A percentile compares a stretch with the other conserved stretches of the same genome.
phyloP scores from a whole-genome alignment of 2,329 filamentous ascomycete genomes.

The Aspergillus sp. region DNA sequence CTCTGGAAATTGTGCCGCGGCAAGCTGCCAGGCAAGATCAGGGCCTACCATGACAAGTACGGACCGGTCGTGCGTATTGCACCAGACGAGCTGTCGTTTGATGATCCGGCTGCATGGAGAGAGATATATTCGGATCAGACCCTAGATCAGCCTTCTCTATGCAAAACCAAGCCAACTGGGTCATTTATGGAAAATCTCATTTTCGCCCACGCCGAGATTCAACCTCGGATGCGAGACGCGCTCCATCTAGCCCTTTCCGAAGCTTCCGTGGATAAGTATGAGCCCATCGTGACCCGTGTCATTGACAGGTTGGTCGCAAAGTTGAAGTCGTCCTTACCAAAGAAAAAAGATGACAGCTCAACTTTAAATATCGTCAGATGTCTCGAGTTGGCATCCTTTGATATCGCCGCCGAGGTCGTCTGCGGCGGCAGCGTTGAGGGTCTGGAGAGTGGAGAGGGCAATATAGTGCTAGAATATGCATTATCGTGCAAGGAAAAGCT shows the following conservation, averaged over 20 bases:
- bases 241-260: conserved; percentile 23
- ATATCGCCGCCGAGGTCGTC: conserved; percentile 12
- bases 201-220: conserved; percentile 11
- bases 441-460: conserved; percentile 3
- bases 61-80: conserved; percentile 32
- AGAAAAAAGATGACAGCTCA: neutral
- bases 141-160: conserved; percentile 1
- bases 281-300: conserved; percentile 18
- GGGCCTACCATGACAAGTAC: conserved; percentile 24
- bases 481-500: neutral
- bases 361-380: conserved; percentile 7
- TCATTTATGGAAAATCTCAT: conserved; percentile 8
- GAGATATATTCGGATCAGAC: conserved; percentile 24
- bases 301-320: conserved; percentile 17
- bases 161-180: conserved; percentile 15
- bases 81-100: conserved; percentile 35
- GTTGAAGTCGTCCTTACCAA: neutral
- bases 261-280: conserved; percentile 19
- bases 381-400: conserved; percentile 13
- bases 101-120: conserved; percentile 28
- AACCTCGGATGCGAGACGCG: conserved; percentile 16
- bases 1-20: conserved; percentile 7
- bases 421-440: conserved; percentile 9
- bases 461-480: conserved; percentile 6
- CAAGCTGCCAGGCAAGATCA: conserved; percentile 4